Evolutionary conservation across 345 rosid genomes (phyloP).

Genomic region (Lepidium didymum): DNA sequence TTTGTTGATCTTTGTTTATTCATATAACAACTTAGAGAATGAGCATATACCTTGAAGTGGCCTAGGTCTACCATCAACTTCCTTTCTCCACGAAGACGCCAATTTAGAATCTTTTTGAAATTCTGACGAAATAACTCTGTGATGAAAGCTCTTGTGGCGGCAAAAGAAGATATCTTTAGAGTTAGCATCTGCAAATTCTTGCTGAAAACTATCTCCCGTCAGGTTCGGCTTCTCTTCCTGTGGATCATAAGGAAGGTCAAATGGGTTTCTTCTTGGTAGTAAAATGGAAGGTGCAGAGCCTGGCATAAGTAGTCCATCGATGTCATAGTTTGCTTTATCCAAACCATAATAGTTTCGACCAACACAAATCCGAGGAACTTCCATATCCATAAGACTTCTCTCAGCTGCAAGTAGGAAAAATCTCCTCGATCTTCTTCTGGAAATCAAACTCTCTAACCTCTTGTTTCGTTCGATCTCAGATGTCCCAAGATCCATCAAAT

Average conservation of each 20-base stretch:
- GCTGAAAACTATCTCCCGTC: slow-evolving; percentile 53
- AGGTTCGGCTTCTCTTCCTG: slow-evolving; percentile 72
- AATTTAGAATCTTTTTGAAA: slow-evolving; percentile 25
- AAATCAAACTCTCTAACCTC: slow-evolving; percentile 68
- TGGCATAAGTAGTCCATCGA: slow-evolving; percentile 39
- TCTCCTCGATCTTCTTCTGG: slow-evolving; percentile 62
- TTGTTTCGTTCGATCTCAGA: slow-evolving; percentile 79
- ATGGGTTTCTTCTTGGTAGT: slow-evolving; percentile 59
- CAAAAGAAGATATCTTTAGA: slow-evolving; percentile 52
- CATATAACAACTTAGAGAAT: not conserved
- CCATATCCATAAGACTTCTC: slow-evolving; percentile 34
- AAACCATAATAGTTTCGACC: slow-evolving; percentile 37
- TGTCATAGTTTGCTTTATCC: slow-evolving; percentile 12
- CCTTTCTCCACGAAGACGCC: slow-evolving; percentile 5
- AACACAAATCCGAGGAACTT: slow-evolving; percentile 40
- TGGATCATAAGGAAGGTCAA: slow-evolving; percentile 83
- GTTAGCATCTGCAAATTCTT: slow-evolving; percentile 45
- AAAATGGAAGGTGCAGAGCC: slow-evolving; percentile 84
- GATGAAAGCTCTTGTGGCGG: slow-evolving; percentile 74
- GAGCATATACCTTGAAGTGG: slow-evolving; percentile 18
- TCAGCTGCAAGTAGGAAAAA: slow-evolving; percentile 36
- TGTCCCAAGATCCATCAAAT: slow-evolving; percentile 75
- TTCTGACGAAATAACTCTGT: slow-evolving; percentile 23
- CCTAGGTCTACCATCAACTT: slow-evolving; percentile 8
- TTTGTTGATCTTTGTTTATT: no score